Percentiles rank a stretch among this genome's conserved stretches.
phyloP scores from a whole-genome alignment of 345 rosid species.

The Psidium guajava region DNA sequence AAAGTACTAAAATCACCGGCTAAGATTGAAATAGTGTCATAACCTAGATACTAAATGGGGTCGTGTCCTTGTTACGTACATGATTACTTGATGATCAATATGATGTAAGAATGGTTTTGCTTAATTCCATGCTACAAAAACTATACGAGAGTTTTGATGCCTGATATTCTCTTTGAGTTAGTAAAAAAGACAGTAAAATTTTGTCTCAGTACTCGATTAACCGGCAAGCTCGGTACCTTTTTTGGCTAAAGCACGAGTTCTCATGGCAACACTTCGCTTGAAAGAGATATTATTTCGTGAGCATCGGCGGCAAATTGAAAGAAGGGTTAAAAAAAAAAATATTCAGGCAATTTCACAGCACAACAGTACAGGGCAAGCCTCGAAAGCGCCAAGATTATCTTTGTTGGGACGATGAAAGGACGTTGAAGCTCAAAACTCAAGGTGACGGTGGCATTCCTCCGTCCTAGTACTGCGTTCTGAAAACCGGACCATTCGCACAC shows the following conservation, averaged over 20 bases:
- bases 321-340: not conserved
- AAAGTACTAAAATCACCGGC: not conserved
- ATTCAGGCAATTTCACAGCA: not conserved
- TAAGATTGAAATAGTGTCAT: not conserved
- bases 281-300: not conserved
- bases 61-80: fast-evolving
- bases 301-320: not conserved
- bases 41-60: not conserved
- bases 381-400: not conserved
- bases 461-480: not conserved
- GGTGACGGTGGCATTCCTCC: not conserved
- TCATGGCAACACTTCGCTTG: not conserved
- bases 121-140: not conserved
- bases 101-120: not conserved
- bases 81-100: not conserved
- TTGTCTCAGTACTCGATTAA: not conserved
- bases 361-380: not conserved
- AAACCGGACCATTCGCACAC: constrained; percentile 6
- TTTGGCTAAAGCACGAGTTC: not conserved
- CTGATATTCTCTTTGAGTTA: not conserved
- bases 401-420: not conserved
- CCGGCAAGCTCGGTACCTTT: not conserved
- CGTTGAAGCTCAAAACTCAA: not conserved
- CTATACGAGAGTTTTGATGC: not conserved
- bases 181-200: not conserved